Percentiles rank a stretch among this genome's conserved stretches.
Evolutionary conservation across 768 basidiomycete species (phyloP).

Genomic region (Crucibulum laeve): DNA sequence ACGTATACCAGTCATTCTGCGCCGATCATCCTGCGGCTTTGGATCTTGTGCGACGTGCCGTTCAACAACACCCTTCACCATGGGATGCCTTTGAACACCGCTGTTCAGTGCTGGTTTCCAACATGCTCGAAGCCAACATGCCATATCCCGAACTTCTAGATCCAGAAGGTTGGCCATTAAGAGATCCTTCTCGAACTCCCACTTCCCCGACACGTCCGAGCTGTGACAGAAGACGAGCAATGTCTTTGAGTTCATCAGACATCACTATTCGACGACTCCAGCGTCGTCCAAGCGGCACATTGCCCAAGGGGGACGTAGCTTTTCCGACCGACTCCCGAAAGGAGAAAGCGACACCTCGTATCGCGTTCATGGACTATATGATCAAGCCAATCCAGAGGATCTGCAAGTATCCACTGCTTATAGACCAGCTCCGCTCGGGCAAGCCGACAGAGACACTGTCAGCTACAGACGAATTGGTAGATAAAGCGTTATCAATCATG

Average conservation of each 20-base stretch:
- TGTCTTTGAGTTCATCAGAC: conserved; percentile 52
- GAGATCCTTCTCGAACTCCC: conserved; percentile 8
- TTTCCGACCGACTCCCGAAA: conserved; percentile 17
- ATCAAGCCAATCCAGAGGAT: conserved; percentile 97
- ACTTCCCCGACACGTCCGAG: conserved; percentile 9
- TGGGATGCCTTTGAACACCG: conserved; percentile 84
- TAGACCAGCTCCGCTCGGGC: conserved; percentile 59
- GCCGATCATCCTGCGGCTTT: conserved; percentile 81
- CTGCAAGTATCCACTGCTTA: conserved; percentile 90
- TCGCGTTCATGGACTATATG: conserved; percentile 80
- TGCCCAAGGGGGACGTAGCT: conserved; percentile 24
- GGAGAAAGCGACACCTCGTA: conserved; percentile 33
- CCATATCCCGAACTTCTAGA: conserved; percentile 7
- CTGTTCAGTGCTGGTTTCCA: conserved; percentile 54
- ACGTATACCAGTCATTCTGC: conserved; percentile 83
- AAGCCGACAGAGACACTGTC: conserved; percentile 16
- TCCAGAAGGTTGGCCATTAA: conserved; percentile 2
- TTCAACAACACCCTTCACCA: conserved; percentile 59
- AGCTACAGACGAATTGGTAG: conserved; percentile 40
- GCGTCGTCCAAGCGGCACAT: conserved; percentile 26
- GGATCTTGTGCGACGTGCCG: conserved; percentile 64
- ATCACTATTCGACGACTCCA: conserved; percentile 33
- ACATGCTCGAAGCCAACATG: conserved; percentile 23
- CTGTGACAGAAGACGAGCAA: conserved; percentile 35
- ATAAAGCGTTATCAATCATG: conserved; percentile 66